Conservation (phyloP, 2,329 filamentous ascomycete species). For the Colletotrichum phormii region DNA sequence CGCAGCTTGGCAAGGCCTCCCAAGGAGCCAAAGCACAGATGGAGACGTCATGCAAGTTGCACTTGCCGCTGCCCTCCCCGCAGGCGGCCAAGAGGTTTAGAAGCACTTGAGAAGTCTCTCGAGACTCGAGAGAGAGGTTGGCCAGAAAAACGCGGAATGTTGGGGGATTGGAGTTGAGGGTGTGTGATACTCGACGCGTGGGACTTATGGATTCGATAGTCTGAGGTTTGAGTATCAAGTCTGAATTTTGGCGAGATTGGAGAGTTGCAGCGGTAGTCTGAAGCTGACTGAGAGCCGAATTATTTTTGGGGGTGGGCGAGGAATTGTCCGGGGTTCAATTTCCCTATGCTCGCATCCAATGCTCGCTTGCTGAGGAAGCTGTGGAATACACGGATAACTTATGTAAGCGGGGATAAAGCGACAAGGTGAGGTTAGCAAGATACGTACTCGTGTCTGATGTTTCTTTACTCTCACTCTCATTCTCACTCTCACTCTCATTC, state of each 20-base stretch:
- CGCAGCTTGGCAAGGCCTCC: constrained; percentile 20
- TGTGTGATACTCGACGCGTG: background rate
- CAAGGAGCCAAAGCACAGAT: background rate
- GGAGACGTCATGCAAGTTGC: constrained; percentile 23
- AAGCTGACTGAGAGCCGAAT: constrained; percentile 3
- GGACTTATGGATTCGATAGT: background rate
- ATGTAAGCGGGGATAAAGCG: background rate
- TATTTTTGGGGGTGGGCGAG: constrained; percentile 13
- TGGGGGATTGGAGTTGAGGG: background rate
- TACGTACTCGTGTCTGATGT: background rate
- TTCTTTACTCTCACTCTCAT: background rate
- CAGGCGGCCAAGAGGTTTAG: constrained; percentile 9
- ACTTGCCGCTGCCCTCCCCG: background rate
- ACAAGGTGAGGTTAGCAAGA: background rate
- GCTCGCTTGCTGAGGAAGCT: background rate
- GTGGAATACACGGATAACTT: background rate
- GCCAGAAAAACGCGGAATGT: background rate
- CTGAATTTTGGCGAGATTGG: constrained; percentile 15
- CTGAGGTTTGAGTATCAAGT: background rate
- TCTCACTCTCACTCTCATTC: background rate
- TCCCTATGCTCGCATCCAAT: background rate
- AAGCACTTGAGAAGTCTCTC: background rate
- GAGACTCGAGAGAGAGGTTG: background rate
- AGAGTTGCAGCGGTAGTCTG: background rate
- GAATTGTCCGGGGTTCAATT: background rate